Evolutionary conservation across 768 basidiomycete species (phyloP), one percentile per base, ranked within the genome.

Genomic region (Auricularia heimuer): DNA sequence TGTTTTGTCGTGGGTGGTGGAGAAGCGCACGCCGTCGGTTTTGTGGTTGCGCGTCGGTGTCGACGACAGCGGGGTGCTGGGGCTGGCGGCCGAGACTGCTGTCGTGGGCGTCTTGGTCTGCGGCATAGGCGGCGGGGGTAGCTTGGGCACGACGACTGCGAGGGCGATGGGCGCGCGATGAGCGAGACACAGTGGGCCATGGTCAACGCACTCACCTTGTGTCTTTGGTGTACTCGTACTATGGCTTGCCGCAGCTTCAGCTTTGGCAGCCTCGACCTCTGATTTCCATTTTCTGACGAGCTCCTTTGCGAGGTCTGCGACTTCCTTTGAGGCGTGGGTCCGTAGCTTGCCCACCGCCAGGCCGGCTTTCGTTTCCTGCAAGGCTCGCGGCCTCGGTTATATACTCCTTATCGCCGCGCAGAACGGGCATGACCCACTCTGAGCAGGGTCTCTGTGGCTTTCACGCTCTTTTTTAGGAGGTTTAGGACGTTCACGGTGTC

Each of bases 341-440:
- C 94, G 84, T 18, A 95, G 82, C 77, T 95, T 95, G 63, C 93
- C 92, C 2, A 97, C 92, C 0, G 92, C 90, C n/a, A 96, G 77
- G 61, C 94, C 94, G 3, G 88, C 89, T 75, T 90, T 94, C 75
- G 92, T 94, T 76, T 95, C 93, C 94, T 95, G 70, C 51, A 60
- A 7, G 14, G 39, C 8, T 7, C 39, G 12, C 39, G 39, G 39
- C 29, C 35, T n/a, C 37, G 24, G 54, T 44, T 14, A 61, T 47
- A 54, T n/a, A 62, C 39, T 33, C 3, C 39, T 42, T 42, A 42
- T 42, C 39, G 4, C 39, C 39, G 39, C 3, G 12, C 8, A 42
- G 8, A 35, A 63, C 35, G 60, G 14, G 65, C 33, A 18, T 62
- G 63, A 64, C 69, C 51, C 47, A 70, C 69, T 67, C 68, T 67